phyloP scores from a whole-genome alignment of 1,284 basidiomycete genomes.

The Tilletia caries region DNA sequence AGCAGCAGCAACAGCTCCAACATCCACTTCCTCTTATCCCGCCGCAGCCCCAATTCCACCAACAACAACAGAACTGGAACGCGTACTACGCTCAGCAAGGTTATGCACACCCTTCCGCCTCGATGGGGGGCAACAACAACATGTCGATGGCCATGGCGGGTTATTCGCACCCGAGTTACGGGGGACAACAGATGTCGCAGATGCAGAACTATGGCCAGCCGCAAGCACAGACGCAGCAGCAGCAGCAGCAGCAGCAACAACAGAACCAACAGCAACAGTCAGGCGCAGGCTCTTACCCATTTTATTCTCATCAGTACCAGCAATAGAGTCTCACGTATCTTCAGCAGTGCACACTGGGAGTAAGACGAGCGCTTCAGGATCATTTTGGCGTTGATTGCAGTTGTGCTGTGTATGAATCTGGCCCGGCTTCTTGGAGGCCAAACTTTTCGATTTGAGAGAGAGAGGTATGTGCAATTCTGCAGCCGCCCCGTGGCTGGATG shows the following conservation, averaged over 20 bases:
- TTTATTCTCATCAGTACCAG: neutral
- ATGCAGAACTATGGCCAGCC: neutral
- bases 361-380: no score
- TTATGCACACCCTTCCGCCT: neutral
- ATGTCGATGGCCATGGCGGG: neutral
- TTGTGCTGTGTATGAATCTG: no score
- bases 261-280: conserved; percentile 7
- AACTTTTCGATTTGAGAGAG: no score
- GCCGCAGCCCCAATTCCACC: no score
- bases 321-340: neutral
- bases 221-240: conserved; percentile 15
- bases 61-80: no score
- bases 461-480: no score
- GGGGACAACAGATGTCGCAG: no score
- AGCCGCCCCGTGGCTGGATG: no score
- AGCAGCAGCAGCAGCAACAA: neutral
- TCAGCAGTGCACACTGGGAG: neutral
- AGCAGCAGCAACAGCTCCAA: no score
- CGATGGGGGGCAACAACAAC: neutral
- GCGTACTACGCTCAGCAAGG: no score
- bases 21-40: neutral
- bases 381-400: no score
- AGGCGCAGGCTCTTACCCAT: neutral
- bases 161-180: neutral
- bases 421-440: no score